Evolutionary conservation across 2,329 filamentous ascomycete species (phyloP), one percentile per base, ranked within the genome.

Genomic region (Chaetomium strumarium): DNA sequence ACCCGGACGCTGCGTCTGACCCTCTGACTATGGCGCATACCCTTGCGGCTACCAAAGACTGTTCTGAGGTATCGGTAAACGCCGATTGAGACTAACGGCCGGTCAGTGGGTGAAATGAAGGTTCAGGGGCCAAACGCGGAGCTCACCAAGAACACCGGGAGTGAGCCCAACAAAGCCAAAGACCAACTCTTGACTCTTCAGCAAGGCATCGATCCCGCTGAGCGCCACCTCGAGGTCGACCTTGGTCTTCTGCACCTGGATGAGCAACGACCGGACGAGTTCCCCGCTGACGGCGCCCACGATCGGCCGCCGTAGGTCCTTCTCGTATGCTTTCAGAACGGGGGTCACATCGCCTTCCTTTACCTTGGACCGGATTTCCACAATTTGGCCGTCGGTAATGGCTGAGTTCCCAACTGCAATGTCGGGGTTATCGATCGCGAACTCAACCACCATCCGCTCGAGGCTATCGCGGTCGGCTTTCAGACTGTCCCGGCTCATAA

Each of bases 241-340:
- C 74, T 99, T 99, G 19, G 93, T 97, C 77, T 99, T 99, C 65
- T 99, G 93, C 36, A 99, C 85, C 66, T 99, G 93, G 51, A 99
- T 97, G 41, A 99, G 76, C 29, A 99, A 80, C 5, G 92, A 90
- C 47, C 92, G 85, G 34, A 97, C 80, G 29, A 99, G 77, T 63
- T 97, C 92, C 11, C 93, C 93, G 30, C 83, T 81, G 16, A 99
- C 71, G 0, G 91, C 88, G 8, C 92, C 91, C 50, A 84, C 76
- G 55, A 99, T 83, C 1, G 93, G 93, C 43, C 76, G 86, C 48
- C 86, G 81, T 39, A 99, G 75, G 61, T 96, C 92, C 64, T 86
- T 84, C 66, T 99, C 93, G 66, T 95, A 99, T 0, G 92, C 93
- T 61, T 80, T 86, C 17, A 99, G 76, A 0, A 99, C 89, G 0